These are phyloP conservation scores for Crepidotus variabilis DNA, from an alignment of 768 basidiomycete genomes.

Conservation along the genomic window DNA sequence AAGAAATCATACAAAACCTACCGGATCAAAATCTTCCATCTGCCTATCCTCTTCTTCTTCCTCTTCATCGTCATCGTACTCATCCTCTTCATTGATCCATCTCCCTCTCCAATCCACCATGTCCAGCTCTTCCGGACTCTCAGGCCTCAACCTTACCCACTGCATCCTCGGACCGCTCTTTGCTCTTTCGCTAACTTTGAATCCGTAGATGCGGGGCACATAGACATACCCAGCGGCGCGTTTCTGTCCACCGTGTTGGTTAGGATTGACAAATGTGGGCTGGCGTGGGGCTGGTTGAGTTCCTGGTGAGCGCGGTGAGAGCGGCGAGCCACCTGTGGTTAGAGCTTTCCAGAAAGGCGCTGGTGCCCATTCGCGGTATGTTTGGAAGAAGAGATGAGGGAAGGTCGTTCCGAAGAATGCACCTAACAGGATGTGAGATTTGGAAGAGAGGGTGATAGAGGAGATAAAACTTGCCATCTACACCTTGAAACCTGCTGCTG, in stretches of 20 bases:
- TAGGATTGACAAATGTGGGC: constrained; percentile 79
- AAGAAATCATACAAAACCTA: constrained; percentile 28
- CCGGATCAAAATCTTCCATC: constrained; percentile 87
- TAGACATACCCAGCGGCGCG: constrained; percentile 85
- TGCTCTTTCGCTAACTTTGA: constrained; percentile 94
- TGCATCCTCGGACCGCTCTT: constrained; percentile 96
- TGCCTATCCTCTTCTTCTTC: constrained; percentile 71
- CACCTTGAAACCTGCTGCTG: constrained; percentile 90
- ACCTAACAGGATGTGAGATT: constrained; percentile 43
- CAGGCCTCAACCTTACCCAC: constrained; percentile 89
- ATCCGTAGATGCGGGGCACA: constrained; percentile 91
- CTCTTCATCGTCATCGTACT: constrained; percentile 57
- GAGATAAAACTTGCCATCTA: constrained; percentile 69
- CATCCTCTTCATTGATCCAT: constrained; percentile 70
- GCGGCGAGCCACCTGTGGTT: constrained; percentile 51
- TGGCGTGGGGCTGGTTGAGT: constrained; percentile 44
- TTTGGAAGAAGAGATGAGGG: constrained; percentile 96
- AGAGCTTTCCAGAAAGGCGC: constrained; percentile 88
- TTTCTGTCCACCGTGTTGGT: constrained; percentile 87
- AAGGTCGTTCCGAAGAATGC: constrained; percentile 99
- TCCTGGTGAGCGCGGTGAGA: constrained; percentile 50
- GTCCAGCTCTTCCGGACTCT: constrained; percentile 75
- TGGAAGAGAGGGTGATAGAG: not conserved
- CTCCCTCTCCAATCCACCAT: constrained; percentile 87
- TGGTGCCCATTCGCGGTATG: constrained; percentile 91